Percentiles rank a stretch among this genome's conserved stretches.
Conservation (phyloP, 2,329 filamentous ascomycete species). For the Ciborinia camelliae region DNA sequence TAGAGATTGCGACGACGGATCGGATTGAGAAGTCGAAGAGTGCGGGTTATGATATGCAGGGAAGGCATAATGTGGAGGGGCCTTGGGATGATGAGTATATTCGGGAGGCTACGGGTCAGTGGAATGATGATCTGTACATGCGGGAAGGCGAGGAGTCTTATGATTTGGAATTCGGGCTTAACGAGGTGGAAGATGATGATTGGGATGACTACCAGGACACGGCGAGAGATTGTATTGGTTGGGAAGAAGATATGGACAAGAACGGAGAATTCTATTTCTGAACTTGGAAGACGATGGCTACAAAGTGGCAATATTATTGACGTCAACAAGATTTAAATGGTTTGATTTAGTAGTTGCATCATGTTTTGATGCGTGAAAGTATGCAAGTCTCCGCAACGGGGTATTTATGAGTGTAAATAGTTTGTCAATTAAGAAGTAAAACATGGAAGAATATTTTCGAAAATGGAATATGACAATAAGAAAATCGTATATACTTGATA, state of each 20-base stretch:
- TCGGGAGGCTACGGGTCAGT: neutral
- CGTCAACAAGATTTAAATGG: too few relatives aligned
- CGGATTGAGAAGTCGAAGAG: slow-evolving; percentile 26
- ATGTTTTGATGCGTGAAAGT: too few relatives aligned
- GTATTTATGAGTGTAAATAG: too few relatives aligned
- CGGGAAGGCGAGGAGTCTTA: neutral
- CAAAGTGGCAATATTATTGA: too few relatives aligned
- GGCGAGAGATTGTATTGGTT: neutral
- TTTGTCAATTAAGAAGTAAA: too few relatives aligned
- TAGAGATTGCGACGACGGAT: slow-evolving; percentile 19
- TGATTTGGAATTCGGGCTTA: too few relatives aligned
- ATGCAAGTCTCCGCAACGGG: too few relatives aligned
- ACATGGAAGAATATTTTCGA: neutral
- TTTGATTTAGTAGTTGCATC: too few relatives aligned
- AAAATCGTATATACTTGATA: neutral
- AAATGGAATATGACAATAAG: neutral
- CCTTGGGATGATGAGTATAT: slow-evolving; percentile 22
- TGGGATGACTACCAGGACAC: neutral
- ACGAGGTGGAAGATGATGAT: neutral
- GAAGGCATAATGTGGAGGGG: slow-evolving; percentile 19
- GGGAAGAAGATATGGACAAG: neutral
- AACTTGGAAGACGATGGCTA: too few relatives aligned
- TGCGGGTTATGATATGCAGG: slow-evolving; percentile 24
- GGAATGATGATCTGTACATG: neutral
- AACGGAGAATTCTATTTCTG: too few relatives aligned